phyloP scores from a whole-genome alignment of 108 stramenopile genomes.

The Pseudonitzschia pungens region DNA sequence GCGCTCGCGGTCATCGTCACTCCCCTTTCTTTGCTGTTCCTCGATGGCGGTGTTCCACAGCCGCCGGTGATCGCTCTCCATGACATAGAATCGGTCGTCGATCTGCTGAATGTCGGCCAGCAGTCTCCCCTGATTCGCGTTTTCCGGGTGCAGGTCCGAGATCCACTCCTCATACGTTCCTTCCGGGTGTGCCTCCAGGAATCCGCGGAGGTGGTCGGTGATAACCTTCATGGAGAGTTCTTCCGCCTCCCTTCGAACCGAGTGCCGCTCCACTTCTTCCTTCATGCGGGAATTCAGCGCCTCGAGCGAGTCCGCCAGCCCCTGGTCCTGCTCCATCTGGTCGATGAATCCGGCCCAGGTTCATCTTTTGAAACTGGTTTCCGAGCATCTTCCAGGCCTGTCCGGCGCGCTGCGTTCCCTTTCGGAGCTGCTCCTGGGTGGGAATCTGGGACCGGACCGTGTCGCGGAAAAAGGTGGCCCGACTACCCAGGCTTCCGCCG shows the following conservation, averaged over 20 bases:
- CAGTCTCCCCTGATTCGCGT: conserved; percentile 33
- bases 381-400: background rate
- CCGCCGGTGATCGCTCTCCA: conserved; percentile 66
- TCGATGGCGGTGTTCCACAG: conserved; percentile 61
- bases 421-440: background rate
- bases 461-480: conserved; percentile 8
- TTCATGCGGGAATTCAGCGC: conserved; percentile 57
- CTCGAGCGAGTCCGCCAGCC: conserved; percentile 57
- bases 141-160: conserved; percentile 73
- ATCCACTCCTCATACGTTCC: conserved; percentile 81
- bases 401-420: conserved; percentile 5
- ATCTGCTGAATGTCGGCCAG: conserved; percentile 43
- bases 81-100: conserved; percentile 77
- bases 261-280: conserved; percentile 50
- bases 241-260: conserved; percentile 59
- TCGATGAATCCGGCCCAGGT: conserved; percentile 1
- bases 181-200: conserved; percentile 35
- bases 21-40: background rate
- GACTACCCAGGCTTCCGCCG: background rate
- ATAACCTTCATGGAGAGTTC: conserved; percentile 47
- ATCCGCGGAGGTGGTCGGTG: conserved; percentile 40
- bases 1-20: background rate
- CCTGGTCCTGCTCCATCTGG: conserved; percentile 43
- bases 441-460: conserved; percentile 11
- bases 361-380: conserved; percentile 4